phyloP scores from a whole-genome alignment of 1,139 yeast species.

The Scheffersomyces segobiensis region DNA sequence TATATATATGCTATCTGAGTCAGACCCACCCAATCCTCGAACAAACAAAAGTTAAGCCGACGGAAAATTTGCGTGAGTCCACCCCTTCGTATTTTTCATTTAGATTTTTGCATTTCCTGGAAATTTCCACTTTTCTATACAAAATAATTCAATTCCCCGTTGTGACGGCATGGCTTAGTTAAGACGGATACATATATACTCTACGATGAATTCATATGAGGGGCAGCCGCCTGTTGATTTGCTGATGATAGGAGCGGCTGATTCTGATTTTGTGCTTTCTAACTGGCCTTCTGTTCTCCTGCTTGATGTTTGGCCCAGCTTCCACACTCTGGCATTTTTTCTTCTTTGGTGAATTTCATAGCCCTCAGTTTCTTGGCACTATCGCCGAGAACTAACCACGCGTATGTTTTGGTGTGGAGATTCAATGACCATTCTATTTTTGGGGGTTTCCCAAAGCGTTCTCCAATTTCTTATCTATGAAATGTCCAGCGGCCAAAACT shows the following conservation, averaged over 20 bases:
- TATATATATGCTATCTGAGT: neutral
- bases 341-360: neutral
- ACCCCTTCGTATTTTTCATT: neutral
- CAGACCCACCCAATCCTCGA: neutral
- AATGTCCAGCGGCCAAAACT: neutral
- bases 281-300: neutral
- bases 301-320: neutral
- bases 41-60: neutral
- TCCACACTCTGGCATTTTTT: neutral
- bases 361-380: neutral
- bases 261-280: neutral
- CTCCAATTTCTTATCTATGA: neutral
- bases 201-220: neutral
- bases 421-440: neutral
- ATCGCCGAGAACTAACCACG: neutral
- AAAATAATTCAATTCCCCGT: neutral
- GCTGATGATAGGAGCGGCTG: neutral
- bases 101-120: neutral
- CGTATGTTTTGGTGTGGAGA: neutral
- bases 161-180: neutral
- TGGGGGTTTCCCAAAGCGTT: neutral
- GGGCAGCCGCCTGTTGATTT: neutral
- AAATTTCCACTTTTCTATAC: neutral
- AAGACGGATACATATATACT: neutral
- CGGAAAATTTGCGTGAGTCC: neutral